Evolutionary conservation across 331 rosid species (phyloP), one percentile per base, ranked within the genome.

Genomic region (Saraca asoca): DNA sequence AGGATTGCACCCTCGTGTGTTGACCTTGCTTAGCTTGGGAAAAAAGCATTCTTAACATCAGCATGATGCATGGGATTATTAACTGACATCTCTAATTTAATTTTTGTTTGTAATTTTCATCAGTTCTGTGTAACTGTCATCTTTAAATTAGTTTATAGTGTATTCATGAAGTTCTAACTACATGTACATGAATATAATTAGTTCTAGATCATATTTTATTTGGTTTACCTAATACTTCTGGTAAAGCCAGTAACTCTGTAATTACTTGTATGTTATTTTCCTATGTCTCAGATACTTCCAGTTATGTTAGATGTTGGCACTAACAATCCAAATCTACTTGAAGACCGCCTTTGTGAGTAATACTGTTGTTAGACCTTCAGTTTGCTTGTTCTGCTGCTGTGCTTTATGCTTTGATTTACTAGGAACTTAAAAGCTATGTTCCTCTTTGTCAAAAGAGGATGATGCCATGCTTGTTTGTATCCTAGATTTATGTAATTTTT

Each of bases 291-390:
- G 99, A 85, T 86, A 81, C 99, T 90, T 65, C 99, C 99, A 4
- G 89, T 94, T 51, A 94, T 94, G 99, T 85, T 94, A 0, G 99
- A 94, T 74, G 88, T 94, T 80, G 99, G 99, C 56, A 94, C 99
- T 50, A 94, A 90, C 84, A 94, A 94, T 64, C 85, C 83, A 78
- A 90, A 66, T 88, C 83, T 94, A 74, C 97, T 94, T 70, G 85
- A 88, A 51, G 96, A 94, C 38, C 88, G 81, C 60, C 97, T 94
- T 67, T 94, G 99, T 94, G 71, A 90, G 97, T 83, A 72, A 66
- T 69, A 75, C 16, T 29, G 16, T 69, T 70, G 31, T 54, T 45
- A 35, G n/a, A 62, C 59, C 16, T 42, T 68, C 65, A 64, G 57
- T 56, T 51, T 70, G 5, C 51, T 61, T 67, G 20, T 66, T 70